These are phyloP conservation scores for Chrysochromulina parva DNA, from an alignment of 78 protist species.

Conservation along the genomic window DNA sequence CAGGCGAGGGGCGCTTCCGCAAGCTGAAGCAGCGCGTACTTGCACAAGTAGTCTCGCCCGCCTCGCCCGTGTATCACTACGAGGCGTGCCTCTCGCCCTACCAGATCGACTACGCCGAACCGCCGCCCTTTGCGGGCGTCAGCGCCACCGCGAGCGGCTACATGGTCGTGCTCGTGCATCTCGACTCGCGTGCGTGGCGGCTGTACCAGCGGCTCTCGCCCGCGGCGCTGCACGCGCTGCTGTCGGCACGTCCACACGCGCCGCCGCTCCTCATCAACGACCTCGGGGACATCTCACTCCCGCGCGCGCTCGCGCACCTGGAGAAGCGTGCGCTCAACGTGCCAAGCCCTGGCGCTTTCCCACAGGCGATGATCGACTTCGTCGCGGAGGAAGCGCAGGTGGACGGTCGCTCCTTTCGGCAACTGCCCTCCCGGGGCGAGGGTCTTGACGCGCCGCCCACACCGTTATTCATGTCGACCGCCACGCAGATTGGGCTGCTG, in stretches of 20 bases:
- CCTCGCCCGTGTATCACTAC: constrained; percentile 16
- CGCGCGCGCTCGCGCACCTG: too few species aligned
- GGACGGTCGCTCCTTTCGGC: neutral
- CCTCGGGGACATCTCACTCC: neutral
- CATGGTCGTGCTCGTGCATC: neutral
- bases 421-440: neutral
- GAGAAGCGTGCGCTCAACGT: too few species aligned
- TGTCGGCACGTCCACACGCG: neutral
- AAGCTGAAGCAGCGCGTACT: too few species aligned
- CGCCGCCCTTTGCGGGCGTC: constrained; percentile 18
- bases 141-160: neutral
- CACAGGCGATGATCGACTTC: too few species aligned
- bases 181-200: neutral
- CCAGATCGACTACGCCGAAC: neutral
- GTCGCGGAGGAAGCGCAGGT: neutral
- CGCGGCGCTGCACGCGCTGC: neutral
- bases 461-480: neutral
- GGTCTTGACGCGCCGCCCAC: neutral
- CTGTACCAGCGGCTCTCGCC: neutral
- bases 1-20: too few species aligned
- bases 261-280: neutral
- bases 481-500: neutral
- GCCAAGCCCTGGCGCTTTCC: too few species aligned
- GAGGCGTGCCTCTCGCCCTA: constrained; percentile 18
- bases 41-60: neutral